Base-by-base conservation (phyloP, 768 basidiomycete genomes). In the Mycena pura region DNA sequence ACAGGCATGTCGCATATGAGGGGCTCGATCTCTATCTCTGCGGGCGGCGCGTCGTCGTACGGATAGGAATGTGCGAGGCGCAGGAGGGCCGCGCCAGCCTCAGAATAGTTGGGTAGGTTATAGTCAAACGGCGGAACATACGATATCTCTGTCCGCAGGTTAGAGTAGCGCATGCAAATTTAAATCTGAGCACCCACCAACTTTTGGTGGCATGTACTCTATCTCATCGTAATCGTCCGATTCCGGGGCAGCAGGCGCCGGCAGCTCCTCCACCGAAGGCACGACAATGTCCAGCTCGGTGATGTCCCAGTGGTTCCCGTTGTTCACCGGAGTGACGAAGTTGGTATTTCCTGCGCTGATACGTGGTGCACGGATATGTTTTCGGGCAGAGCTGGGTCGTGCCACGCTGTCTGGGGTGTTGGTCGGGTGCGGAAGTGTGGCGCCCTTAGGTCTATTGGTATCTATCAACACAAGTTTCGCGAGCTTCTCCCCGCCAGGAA, bases 281-380 rank as follows among this genome's bases (percentile, higher is more conserved):
- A 71, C 48, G 1, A 69, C 72, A 14, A 81, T 74, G 51, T 74
- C 76, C 0, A 71, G 69, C 24, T 91, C 90, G 65, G 85, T 87
- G 31, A 91, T 82, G 66, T 94, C 91, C 92, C 91, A 94, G 57
- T 89, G 85, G 63, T 86, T 80, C 3, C 89, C 90, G 10, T 75
- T 77, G 19, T 86, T 86, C 36, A 81, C 64, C 2, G 92, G 92
- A 0, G 92, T 93, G 68, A 89, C 81, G 63, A 90, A 89, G 15
- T 59, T 76, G 62, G n/a, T n/a, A n/a, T 81, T 81, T 53, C 73
- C 76, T 24, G 78, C 77, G 57, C 79, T 85, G 34, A 48, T 56
- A 38, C 82, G 75, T 36, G 86, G 86, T 13, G 80, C 77, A 40
- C 90, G 81, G 51, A 83, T 74, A 50, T 87, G 87, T 70, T 85